A percentile compares a stretch with the other conserved stretches of the same genome.
phyloP scores from a whole-genome alignment of 2,329 filamentous ascomycete species.

The Sporothrix inflata region DNA sequence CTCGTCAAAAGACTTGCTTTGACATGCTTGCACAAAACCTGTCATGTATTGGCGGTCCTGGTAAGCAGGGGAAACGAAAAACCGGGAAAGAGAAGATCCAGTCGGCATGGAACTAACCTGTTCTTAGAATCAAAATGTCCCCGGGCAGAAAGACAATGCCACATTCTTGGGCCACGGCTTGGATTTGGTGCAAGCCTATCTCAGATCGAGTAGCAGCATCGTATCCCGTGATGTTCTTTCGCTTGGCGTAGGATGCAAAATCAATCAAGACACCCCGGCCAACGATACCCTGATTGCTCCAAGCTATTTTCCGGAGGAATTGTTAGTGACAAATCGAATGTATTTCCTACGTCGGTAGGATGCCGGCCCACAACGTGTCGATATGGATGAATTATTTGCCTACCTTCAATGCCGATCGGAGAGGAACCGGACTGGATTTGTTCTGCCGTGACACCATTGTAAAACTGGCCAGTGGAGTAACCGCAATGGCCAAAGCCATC shows the following conservation, averaged over 20 bases:
- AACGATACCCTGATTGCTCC: conserved; percentile 12
- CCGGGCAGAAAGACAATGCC: neutral
- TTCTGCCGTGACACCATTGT: neutral
- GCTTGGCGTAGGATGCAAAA: neutral
- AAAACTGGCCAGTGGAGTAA: neutral
- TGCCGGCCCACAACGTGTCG: too few relatives aligned
- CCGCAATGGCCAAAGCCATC: conserved; percentile 5
- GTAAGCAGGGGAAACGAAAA: neutral
- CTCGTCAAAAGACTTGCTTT: neutral
- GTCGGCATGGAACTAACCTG: neutral
- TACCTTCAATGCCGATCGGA: conserved; percentile 1
- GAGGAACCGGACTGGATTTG: neutral
- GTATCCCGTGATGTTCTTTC: neutral
- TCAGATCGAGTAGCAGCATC: neutral
- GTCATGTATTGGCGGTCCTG: too few relatives aligned
- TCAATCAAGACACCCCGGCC: conserved; percentile 6
- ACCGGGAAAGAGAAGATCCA: neutral
- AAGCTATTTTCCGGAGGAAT: neutral
- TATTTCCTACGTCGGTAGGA: too few relatives aligned
- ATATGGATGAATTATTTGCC: neutral
- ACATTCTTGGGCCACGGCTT: neutral
- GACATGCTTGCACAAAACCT: neutral
- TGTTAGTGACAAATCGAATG: neutral
- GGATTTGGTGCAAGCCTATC: neutral
- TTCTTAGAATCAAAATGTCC: neutral